A percentile compares a stretch with the other conserved stretches of the same genome.
phyloP scores from a whole-genome alignment of 805 yeast genomes.

The Candida krabiensis region DNA sequence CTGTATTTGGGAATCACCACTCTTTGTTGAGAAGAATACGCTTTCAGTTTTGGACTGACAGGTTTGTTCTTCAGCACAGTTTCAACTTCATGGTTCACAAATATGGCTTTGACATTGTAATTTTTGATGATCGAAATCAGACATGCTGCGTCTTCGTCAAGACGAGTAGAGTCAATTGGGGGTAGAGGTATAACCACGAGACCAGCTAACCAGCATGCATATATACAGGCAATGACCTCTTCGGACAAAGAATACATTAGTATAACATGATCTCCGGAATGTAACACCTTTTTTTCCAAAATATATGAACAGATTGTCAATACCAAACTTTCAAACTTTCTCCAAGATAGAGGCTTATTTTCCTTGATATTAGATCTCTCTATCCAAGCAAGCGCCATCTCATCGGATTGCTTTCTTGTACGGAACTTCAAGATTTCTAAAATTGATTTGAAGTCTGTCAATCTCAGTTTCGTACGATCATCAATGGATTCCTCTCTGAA shows the following conservation, averaged over 20 bases:
- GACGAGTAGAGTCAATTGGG: slow-evolving; percentile 57
- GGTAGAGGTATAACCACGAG: slow-evolving; percentile 73
- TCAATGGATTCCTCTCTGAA: slow-evolving; percentile 75
- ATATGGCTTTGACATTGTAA: slow-evolving; percentile 66
- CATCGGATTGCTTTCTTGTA: slow-evolving; percentile 70
- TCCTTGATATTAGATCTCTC: slow-evolving; percentile 43
- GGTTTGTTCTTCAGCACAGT: slow-evolving; percentile 65
- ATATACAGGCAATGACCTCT: slow-evolving; percentile 77
- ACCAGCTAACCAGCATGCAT: slow-evolving; percentile 86
- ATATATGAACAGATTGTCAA: slow-evolving; percentile 74
- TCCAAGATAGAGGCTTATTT: slow-evolving; percentile 68
- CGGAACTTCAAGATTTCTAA: slow-evolving; percentile 79
- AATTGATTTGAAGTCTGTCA: slow-evolving; percentile 71
- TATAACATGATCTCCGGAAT: slow-evolving; percentile 71
- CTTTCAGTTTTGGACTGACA: slow-evolving; percentile 58
- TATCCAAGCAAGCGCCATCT: slow-evolving; percentile 62
- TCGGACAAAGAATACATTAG: slow-evolving; percentile 86
- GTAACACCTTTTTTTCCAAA: slow-evolving; percentile 60
- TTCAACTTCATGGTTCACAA: slow-evolving; percentile 79
- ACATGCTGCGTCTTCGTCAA: slow-evolving; percentile 72
- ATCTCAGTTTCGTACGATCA: slow-evolving; percentile 69
- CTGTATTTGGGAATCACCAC: slow-evolving; percentile 51
- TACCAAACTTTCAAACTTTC: slow-evolving; percentile 71
- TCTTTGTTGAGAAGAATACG: slow-evolving; percentile 23
- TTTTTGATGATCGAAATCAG: slow-evolving; percentile 66